Evolutionary conservation across 805 yeast species (phyloP), one percentile per base, ranked within the genome.

Genomic region (Suhomyces kilbournensis): DNA sequence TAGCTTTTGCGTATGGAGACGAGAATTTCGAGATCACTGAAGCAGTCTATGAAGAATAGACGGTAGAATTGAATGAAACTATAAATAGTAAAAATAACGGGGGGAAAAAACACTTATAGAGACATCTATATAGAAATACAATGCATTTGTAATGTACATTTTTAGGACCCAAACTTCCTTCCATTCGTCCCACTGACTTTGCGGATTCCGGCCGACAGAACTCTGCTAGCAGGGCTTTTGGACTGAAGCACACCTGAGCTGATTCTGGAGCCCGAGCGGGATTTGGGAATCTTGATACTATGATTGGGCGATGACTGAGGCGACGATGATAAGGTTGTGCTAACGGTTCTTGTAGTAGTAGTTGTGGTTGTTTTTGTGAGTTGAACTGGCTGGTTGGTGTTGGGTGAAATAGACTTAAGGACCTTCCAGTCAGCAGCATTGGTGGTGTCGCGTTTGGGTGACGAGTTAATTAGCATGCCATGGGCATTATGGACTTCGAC

Each of bases 321-420:
- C 8, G 74, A 65, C 14, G 70, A 64, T 30, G 68, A 62, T 49
- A 69, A 59, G 2, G 74, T 70, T 1, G 72, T 67, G 57, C 82
- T 78, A 4, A 78, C 77, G 1, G 81, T 78, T 6, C 80, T 70
- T 7, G 83, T 78, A 6, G 80, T 79, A 3, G 82, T 77, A 3
- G 77, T 76, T 2, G 81, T 78, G 12, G 74, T 71, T 10, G 73
- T 70, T 49, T 74, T 78, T 14, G 76, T 76, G 55, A 74, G 58
- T 56, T 58, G 78, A 62, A 61, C 69, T 34, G 69, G 75, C 57
- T 66, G 71, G 34, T 52, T 54, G 39, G 57, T 66, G 55, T 72
- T 71, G 28, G 68, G 70, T 4, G 71, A 70, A 46, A 65, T 66
- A 12, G 78, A 65, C 46, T 79, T 61, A 56, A 76, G 65, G 3